These are phyloP conservation scores for Dendrobium officinale DNA, from an alignment of 106 monocot species.

Conservation along the genomic window DNA sequence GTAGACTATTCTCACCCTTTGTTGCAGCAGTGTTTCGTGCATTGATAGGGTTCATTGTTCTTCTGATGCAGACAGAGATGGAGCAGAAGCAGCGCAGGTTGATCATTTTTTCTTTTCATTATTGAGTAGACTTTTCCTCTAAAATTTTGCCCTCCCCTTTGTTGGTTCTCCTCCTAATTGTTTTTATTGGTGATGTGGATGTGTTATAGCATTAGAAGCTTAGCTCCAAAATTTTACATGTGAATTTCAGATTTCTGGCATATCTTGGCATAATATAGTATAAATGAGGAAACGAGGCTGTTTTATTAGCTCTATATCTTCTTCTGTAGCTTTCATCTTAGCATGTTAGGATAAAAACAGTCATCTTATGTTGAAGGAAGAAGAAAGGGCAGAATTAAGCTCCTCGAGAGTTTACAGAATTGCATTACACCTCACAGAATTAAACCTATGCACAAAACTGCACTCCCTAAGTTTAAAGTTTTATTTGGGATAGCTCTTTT, in stretches of 20 bases:
- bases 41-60: slow-evolving; percentile 1
- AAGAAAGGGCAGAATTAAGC: no score
- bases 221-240: neutral
- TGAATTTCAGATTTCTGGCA: slow-evolving; percentile 1
- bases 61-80: neutral
- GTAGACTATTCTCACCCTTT: slow-evolving; percentile 29
- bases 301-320: no score
- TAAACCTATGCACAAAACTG: no score
- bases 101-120: neutral
- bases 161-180: neutral
- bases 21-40: slow-evolving; percentile 28
- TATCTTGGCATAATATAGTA: neutral
- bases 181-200: neutral
- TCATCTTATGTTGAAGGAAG: no score
- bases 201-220: neutral
- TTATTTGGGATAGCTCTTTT: no score
- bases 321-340: no score
- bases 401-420: no score
- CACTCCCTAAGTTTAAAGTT: no score
- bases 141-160: neutral
- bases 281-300: neutral
- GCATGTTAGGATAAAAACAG: no score
- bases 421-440: no score
- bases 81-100: neutral
- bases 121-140: neutral